Conservation (phyloP, 2,329 filamentous ascomycete species). For the Talaromyces rugulosus region DNA sequence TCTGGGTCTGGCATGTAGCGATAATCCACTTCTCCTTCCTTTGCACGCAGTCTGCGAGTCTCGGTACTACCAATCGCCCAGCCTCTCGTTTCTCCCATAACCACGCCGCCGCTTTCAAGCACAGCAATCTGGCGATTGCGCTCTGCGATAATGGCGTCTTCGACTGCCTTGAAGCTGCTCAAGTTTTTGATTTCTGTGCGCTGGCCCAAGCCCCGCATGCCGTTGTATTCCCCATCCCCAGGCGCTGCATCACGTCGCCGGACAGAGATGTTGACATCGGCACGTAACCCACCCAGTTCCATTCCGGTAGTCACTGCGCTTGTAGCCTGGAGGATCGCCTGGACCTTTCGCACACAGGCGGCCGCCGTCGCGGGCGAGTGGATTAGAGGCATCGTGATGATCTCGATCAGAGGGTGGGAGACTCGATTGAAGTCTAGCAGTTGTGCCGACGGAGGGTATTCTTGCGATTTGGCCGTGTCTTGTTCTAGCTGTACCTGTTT, state of each 20-base stretch:
- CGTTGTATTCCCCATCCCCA: conserved; percentile 48
- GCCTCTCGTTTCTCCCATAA: conserved; percentile 84
- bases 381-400: conserved; percentile 87
- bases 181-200: conserved; percentile 97
- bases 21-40: conserved; percentile 97
- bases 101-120: conserved; percentile 67
- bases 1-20: conserved; percentile 98
- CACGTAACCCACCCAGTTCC: conserved; percentile 85
- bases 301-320: conserved; percentile 87
- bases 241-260: conserved; percentile 52
- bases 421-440: conserved; percentile 93
- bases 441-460: conserved; percentile 67
- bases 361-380: conserved; percentile 84
- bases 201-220: conserved; percentile 66
- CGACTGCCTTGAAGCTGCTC: conserved; percentile 89
- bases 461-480: conserved; percentile 90
- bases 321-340: conserved; percentile 71
- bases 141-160: conserved; percentile 90
- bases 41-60: conserved; percentile 77
- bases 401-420: conserved; percentile 85
- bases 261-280: conserved; percentile 94
- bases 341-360: conserved; percentile 83
- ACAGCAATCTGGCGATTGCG: conserved; percentile 80
- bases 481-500: conserved; percentile 97
- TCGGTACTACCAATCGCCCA: conserved; percentile 83